Evolutionary conservation across 2,329 filamentous ascomycete species (phyloP).

Genomic region (Ampelomyces quisqualis): DNA sequence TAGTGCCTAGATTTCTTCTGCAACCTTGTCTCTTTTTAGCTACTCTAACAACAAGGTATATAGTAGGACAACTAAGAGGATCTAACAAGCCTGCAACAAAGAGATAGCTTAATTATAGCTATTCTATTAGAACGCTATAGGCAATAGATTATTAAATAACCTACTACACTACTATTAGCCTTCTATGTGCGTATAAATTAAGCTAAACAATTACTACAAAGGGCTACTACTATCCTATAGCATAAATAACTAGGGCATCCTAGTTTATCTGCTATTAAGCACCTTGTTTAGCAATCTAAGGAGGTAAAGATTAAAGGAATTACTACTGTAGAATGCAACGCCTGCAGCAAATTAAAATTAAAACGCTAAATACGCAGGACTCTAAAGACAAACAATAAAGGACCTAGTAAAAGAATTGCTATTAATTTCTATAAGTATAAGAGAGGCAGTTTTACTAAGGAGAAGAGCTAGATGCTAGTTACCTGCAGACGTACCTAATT

Average conservation of each 20-base stretch:
- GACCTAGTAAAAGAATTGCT: too few relatives aligned
- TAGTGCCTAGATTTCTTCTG: too few relatives aligned
- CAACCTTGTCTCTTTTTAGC: neutral
- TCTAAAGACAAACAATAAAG: too few relatives aligned
- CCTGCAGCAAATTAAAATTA: too few relatives aligned
- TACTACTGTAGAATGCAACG: too few relatives aligned
- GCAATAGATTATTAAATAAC: neutral
- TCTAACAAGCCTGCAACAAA: neutral
- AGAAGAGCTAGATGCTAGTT: conserved; percentile 5
- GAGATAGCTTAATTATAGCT: neutral
- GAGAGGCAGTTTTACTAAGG: conserved; percentile 2
- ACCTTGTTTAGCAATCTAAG: too few relatives aligned
- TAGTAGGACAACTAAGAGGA: conserved; percentile 1
- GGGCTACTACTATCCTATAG: neutral
- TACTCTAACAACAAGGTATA: conserved; percentile 1
- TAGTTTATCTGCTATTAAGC: neutral
- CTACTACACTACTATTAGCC: neutral
- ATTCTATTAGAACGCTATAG: neutral
- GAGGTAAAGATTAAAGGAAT: too few relatives aligned
- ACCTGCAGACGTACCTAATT: neutral
- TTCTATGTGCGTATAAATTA: conserved; percentile 1
- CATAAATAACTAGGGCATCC: neutral
- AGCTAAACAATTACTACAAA: neutral
- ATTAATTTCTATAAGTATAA: conserved; percentile 6
- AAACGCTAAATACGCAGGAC: too few relatives aligned